phyloP scores from a whole-genome alignment of 768 basidiomycete species.

The Russula vinacea region DNA sequence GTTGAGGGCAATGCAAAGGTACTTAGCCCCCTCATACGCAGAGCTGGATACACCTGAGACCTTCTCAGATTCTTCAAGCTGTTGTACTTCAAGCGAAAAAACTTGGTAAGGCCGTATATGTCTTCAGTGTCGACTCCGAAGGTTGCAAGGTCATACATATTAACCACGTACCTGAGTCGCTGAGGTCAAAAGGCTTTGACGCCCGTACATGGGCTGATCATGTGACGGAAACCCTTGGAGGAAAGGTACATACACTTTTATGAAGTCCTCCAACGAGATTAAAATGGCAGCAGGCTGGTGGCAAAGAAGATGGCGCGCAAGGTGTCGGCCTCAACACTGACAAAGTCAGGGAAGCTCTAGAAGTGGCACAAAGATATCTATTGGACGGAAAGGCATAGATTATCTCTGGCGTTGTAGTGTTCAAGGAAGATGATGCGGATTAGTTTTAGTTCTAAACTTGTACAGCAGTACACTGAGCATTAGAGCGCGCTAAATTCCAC shows the following conservation, averaged over 20 bases:
- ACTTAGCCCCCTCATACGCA: conserved; percentile 2
- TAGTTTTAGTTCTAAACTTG: background rate
- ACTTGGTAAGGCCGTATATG: conserved; percentile 78
- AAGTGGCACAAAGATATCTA: conserved; percentile 43
- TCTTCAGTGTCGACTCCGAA: conserved; percentile 74
- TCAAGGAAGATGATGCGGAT: too few species aligned
- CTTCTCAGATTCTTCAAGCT: conserved; percentile 62
- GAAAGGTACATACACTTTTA: conserved; percentile 62
- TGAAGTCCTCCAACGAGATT: background rate
- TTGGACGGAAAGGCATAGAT: conserved; percentile 23
- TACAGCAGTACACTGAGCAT: background rate
- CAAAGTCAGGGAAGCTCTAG: conserved; percentile 65
- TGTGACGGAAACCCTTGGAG: conserved; percentile 78
- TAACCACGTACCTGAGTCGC: conserved; percentile 69
- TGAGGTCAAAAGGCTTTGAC: conserved; percentile 65
- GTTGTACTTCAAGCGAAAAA: conserved; percentile 77
- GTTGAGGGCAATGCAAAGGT: conserved; percentile 88
- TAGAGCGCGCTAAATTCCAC: background rate
- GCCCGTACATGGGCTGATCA: conserved; percentile 85
- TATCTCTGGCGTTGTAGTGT: background rate
- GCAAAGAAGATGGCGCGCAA: conserved; percentile 89
- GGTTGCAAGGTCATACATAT: conserved; percentile 80
- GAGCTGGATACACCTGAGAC: background rate
- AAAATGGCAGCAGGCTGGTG: conserved; percentile 65
- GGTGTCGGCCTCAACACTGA: conserved; percentile 72